These are phyloP conservation scores for Logfia minima DNA, from an alignment of 129 eudicot species.

Conservation along the genomic window DNA sequence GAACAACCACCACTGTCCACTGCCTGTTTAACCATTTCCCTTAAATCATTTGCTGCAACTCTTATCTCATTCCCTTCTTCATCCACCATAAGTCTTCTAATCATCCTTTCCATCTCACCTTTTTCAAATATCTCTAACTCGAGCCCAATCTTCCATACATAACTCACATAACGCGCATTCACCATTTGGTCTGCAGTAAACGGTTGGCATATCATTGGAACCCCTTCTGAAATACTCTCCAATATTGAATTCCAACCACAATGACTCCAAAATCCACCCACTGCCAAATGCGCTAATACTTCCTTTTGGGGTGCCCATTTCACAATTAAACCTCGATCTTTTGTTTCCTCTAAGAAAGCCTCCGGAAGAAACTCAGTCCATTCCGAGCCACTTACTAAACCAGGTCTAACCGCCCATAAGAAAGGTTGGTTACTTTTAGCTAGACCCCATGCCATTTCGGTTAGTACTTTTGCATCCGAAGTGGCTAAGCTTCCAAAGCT, in stretches of 20 bases:
- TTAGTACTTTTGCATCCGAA: slow-evolving; percentile 32
- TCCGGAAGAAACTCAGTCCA: slow-evolving; percentile 47
- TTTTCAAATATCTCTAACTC: slow-evolving; percentile 40
- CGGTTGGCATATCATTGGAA: slow-evolving; percentile 56
- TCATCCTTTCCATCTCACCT: slow-evolving; percentile 29
- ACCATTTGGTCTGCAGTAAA: slow-evolving; percentile 40
- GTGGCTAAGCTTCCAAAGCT: slow-evolving; percentile 57
- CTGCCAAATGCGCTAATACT: slow-evolving; percentile 49
- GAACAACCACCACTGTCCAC: slow-evolving; percentile 41
- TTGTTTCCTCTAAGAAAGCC: slow-evolving; percentile 31
- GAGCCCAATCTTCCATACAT: slow-evolving; percentile 46
- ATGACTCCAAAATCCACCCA: slow-evolving; percentile 62
- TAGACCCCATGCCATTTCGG: slow-evolving; percentile 56
- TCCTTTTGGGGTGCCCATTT: slow-evolving; percentile 60
- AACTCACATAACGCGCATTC: slow-evolving; percentile 41
- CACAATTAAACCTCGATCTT: slow-evolving; percentile 42
- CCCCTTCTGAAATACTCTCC: slow-evolving; percentile 49
- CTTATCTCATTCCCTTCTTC: slow-evolving; percentile 52
- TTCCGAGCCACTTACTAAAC: slow-evolving; percentile 38
- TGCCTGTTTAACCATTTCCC: slow-evolving; percentile 28
- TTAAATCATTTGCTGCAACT: slow-evolving; percentile 26
- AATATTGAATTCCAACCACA: slow-evolving; percentile 62
- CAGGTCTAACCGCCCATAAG: slow-evolving; percentile 57
- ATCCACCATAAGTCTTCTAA: slow-evolving; percentile 42
- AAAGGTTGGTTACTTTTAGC: slow-evolving; percentile 50